These are phyloP conservation scores for Helotiales sp. DNA, from an alignment of 2,329 filamentous ascomycete genomes.

Conservation along the genomic window DNA sequence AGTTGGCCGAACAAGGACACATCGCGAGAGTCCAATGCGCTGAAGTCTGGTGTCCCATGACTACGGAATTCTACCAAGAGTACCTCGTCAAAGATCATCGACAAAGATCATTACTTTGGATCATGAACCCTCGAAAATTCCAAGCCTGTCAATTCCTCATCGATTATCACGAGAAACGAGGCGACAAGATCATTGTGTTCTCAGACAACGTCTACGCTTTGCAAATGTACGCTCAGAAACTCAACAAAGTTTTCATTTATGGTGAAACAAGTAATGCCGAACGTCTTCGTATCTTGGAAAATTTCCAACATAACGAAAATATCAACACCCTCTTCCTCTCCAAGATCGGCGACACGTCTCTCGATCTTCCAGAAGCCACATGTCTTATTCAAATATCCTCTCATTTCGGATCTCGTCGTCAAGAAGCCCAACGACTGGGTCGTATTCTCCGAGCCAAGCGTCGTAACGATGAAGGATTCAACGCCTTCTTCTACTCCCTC, in stretches of 20 bases:
- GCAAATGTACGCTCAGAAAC: slow-evolving; percentile 77
- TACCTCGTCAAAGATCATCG: slow-evolving; percentile 74
- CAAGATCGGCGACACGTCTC: slow-evolving; percentile 97
- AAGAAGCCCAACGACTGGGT: slow-evolving; percentile 91
- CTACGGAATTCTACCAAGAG: slow-evolving; percentile 94
- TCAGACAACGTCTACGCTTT: slow-evolving; percentile 96
- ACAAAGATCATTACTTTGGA: slow-evolving; percentile 74
- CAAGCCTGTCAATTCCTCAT: slow-evolving; percentile 98
- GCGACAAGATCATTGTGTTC: slow-evolving; percentile 98
- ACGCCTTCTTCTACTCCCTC: slow-evolving; percentile 97
- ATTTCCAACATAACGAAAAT: slow-evolving; percentile 89
- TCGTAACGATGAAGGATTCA: slow-evolving; percentile 96
- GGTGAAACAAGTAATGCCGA: slow-evolving; percentile 85
- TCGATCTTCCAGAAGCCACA: slow-evolving; percentile 93
- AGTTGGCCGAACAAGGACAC: slow-evolving; percentile 92
- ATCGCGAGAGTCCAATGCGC: slow-evolving; percentile 97
- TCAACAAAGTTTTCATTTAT: slow-evolving; percentile 88
- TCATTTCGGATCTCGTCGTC: slow-evolving; percentile 93
- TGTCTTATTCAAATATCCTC: slow-evolving; percentile 97
- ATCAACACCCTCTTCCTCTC: slow-evolving; percentile 94
- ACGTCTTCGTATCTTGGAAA: slow-evolving; percentile 83
- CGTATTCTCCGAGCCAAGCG: slow-evolving; percentile 93
- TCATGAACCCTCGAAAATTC: slow-evolving; percentile 97
- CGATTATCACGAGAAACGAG: slow-evolving; percentile 90
- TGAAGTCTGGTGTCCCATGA: slow-evolving; percentile 99